Conservation (phyloP, 116 monocot species). For the Cymodocea nodosa region DNA sequence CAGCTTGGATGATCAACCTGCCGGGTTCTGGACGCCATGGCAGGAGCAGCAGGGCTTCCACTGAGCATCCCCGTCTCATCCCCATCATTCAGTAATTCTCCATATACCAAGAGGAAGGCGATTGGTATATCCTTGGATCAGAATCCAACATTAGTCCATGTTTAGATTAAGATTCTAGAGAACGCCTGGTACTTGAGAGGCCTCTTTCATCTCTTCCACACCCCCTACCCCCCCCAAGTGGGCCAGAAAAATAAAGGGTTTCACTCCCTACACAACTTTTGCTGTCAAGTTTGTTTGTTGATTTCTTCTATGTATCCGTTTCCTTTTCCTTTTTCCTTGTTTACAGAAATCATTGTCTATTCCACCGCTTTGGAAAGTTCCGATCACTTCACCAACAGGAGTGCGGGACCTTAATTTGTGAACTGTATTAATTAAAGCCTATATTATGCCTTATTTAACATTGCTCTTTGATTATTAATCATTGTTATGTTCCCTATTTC, state of each 20-base stretch:
- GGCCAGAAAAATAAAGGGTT: slow-evolving; percentile 9
- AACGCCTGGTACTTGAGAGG: background rate
- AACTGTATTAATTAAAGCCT: background rate
- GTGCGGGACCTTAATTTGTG: background rate
- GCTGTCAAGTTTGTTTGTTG: slow-evolving; percentile 8
- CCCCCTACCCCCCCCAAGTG: background rate
- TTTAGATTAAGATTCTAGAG: slow-evolving; percentile 5
- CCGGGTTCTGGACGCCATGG: slow-evolving; percentile 28
- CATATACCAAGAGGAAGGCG: background rate
- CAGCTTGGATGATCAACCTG: slow-evolving; percentile 58
- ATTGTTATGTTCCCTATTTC: background rate
- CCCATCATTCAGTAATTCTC: background rate
- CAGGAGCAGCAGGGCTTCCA: slow-evolving; percentile 33
- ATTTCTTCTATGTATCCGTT: background rate
- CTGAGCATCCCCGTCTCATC: slow-evolving; percentile 6
- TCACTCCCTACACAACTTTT: slow-evolving; percentile 8
- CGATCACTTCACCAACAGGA: slow-evolving; percentile 2
- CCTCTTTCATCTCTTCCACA: background rate
- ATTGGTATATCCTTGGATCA: background rate
- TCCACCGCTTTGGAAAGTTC: slow-evolving; percentile 5
- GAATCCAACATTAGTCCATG: background rate
- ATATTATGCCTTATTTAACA: background rate
- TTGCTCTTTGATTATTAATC: background rate
- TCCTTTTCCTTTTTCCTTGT: background rate
- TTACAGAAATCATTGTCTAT: slow-evolving; percentile 3